Conservation (phyloP, 2,329 filamentous ascomycete genomes). For the Aspergillus niger region DNA sequence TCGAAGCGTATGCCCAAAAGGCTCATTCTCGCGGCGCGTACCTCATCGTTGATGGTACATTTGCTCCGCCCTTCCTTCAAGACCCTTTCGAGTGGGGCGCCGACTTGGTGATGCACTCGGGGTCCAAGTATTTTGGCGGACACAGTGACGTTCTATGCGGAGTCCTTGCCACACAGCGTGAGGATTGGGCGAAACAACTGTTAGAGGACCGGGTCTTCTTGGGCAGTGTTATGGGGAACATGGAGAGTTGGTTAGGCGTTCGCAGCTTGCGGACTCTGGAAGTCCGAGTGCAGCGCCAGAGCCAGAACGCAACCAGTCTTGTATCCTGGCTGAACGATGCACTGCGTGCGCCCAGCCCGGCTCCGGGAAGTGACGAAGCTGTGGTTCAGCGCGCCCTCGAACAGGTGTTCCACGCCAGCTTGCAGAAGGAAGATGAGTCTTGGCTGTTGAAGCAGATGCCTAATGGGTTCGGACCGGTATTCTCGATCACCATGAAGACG, state of each 20-base stretch:
- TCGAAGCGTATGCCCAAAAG: constrained; percentile 69
- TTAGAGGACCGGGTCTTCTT: constrained; percentile 71
- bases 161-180: constrained; percentile 66
- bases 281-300: constrained; percentile 77
- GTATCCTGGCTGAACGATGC: constrained; percentile 70
- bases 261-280: constrained; percentile 84
- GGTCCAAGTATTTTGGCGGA: constrained; percentile 94
- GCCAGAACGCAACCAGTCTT: constrained; percentile 66
- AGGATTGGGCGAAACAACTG: constrained; percentile 64
- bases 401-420: constrained; percentile 72
- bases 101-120: constrained; percentile 87
- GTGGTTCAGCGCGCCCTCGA: constrained; percentile 58
- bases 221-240: constrained; percentile 80
- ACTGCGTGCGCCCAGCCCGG: constrained; percentile 43
- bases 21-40: constrained; percentile 73
- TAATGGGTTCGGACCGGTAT: constrained; percentile 84
- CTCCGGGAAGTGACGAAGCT: constrained; percentile 44
- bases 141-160: constrained; percentile 94
- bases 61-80: constrained; percentile 85
- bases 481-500: constrained; percentile 68
- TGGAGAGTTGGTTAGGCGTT: constrained; percentile 91
- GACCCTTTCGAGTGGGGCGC: constrained; percentile 81
- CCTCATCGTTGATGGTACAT: constrained; percentile 85
- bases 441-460: constrained; percentile 93
- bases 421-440: constrained; percentile 67